phyloP scores from a whole-genome alignment of 371 early-diverging fungal genomes.

The Syncephalastrum racemosum region DNA sequence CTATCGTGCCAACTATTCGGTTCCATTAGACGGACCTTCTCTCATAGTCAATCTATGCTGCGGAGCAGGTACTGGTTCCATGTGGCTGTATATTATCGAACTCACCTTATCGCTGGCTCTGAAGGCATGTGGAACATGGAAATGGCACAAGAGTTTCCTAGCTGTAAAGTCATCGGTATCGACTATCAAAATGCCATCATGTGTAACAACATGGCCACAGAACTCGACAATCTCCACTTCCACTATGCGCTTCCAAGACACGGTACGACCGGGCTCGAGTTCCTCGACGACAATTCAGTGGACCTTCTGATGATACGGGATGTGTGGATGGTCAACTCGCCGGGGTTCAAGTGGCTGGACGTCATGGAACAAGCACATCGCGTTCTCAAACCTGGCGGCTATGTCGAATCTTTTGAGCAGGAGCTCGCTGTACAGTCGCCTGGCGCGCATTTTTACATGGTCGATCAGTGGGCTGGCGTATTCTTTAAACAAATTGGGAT shows the following conservation, averaged over 20 bases:
- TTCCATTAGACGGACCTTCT: slow-evolving; percentile 22
- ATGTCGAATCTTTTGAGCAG: slow-evolving; percentile 16
- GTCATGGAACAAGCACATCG: slow-evolving; percentile 22
- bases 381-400: slow-evolving; percentile 30
- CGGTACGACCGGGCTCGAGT: slow-evolving; percentile 19
- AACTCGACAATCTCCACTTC: slow-evolving; percentile 20
- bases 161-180: slow-evolving; percentile 27
- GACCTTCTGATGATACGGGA: slow-evolving; percentile 30
- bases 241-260: slow-evolving; percentile 8
- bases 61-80: slow-evolving; percentile 28
- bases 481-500: slow-evolving; percentile 11
- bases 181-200: slow-evolving; percentile 15
- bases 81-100: not conserved
- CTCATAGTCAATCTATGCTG: slow-evolving; percentile 38
- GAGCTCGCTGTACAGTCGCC: slow-evolving; percentile 14
- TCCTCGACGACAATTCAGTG: slow-evolving; percentile 13
- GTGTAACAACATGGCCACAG: no score
- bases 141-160: slow-evolving; percentile 36
- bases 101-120: not conserved
- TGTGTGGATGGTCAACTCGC: slow-evolving; percentile 22
- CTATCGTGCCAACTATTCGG: slow-evolving; percentile 22
- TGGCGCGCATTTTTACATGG: slow-evolving; percentile 7
- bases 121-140: slow-evolving; percentile 39
- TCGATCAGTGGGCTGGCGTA: slow-evolving; percentile 10
- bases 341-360: slow-evolving; percentile 19